Base-by-base conservation (phyloP, 495 filamentous ascomycete genomes). In the Chlorociboria aeruginascens region DNA sequence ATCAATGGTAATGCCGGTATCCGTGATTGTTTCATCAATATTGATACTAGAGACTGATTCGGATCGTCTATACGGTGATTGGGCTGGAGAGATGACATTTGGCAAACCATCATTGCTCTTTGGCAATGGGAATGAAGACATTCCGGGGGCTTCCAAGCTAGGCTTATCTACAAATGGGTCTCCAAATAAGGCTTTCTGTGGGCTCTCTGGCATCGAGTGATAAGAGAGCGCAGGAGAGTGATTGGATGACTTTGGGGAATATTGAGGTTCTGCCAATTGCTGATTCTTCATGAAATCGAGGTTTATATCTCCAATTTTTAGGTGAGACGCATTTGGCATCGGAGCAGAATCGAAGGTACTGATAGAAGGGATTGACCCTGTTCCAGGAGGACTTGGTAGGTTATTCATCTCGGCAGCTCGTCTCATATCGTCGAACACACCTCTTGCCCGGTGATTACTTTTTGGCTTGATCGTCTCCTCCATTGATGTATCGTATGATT, bases 1-100 rank as follows among this genome's bases (percentile, higher is more conserved):
- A 47, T 95, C 89, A 11, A 79, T 66, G 0, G 83, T 85, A 40
- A 98, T 81, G 32, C 89, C 88, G 11, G 90, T 96, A 8, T 69
- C 60, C 0, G 69, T 76, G 56, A 70, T 72, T 33, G 71, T 67
- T 47, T 74, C 71, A 44, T 76, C 73, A 34, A 74, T 69, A 53
- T 76, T 74, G 58, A 73, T 70, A 49, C 66, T 69, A n/a, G 67
- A 66, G 25, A 74, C 69, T 57, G 72, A 76, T n/a, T 71, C 71
- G 16, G 58, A 76, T 12, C 72, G 64, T 17, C 71, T 63, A 51
- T 73, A 66, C 0, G 56, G 60, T 2, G 69, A 66, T 13, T 43
- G 28, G 12, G 60, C 59, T 0, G 57, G 60, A 1, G 66, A 67
- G 10, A 38, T 9, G 8, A 48, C 17, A 17, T 43, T 40, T 28